These are phyloP conservation scores for Pleodorina starrii DNA, from an alignment of 139 green algal species.

Conservation along the genomic window DNA sequence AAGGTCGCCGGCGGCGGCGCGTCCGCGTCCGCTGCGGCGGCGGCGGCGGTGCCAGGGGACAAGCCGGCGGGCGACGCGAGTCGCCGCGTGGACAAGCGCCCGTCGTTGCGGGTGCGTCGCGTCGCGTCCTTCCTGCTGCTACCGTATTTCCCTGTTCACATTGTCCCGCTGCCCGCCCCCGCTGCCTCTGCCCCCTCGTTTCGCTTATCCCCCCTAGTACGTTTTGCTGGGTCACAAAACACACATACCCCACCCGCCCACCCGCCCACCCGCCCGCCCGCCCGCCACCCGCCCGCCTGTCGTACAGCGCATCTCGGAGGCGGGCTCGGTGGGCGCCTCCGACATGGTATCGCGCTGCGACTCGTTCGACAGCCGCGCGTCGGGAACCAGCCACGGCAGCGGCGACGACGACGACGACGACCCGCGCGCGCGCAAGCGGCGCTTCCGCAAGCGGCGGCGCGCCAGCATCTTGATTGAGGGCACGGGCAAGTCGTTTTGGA, in stretches of 20 bases:
- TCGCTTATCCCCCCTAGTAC: no score
- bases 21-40: background rate
- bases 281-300: no score
- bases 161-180: no score
- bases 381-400: background rate
- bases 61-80: background rate
- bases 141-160: no score
- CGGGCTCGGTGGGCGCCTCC: background rate
- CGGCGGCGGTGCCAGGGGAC: background rate
- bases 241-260: no score
- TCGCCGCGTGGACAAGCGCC: constrained; percentile 20
- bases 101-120: constrained; percentile 15
- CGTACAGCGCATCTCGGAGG: constrained; percentile 31
- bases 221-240: no score
- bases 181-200: no score
- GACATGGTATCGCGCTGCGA: constrained; percentile 18
- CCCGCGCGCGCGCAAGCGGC: background rate
- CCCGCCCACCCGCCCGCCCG: no score
- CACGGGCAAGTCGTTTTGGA: constrained; percentile 60
- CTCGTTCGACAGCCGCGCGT: background rate
- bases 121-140: no score
- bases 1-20: no score
- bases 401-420: background rate
- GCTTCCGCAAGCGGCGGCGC: constrained; percentile 48
- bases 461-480: constrained; percentile 62